phyloP scores from a whole-genome alignment of 768 basidiomycete genomes.

The Galerina marginata region DNA sequence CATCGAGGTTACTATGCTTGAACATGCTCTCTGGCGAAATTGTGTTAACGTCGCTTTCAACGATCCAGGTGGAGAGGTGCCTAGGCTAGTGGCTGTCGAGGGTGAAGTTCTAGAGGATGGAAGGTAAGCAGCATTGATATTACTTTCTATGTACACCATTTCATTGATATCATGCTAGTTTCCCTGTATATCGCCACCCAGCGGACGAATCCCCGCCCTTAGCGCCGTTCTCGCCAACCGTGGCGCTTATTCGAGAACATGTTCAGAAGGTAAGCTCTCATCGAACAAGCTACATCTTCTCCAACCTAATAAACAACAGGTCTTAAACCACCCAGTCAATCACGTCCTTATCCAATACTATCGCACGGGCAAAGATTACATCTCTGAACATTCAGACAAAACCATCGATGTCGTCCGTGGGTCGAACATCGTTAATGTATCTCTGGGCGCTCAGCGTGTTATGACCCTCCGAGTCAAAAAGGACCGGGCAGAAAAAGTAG shows the following conservation, averaged over 20 bases:
- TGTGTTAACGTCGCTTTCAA: neutral
- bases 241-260: slow-evolving; percentile 64
- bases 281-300: neutral
- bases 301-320: slow-evolving; percentile 21
- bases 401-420: slow-evolving; percentile 80
- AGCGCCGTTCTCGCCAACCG: slow-evolving; percentile 69
- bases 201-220: slow-evolving; percentile 79
- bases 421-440: slow-evolving; percentile 81
- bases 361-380: slow-evolving; percentile 79
- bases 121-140: slow-evolving; percentile 31
- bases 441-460: slow-evolving; percentile 75
- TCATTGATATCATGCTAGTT: slow-evolving; percentile 41
- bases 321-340: slow-evolving; percentile 68
- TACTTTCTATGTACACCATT: neutral
- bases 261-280: slow-evolving; percentile 51
- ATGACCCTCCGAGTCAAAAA: slow-evolving; percentile 80
- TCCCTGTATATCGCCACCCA: slow-evolving; percentile 84
- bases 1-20: slow-evolving; percentile 68
- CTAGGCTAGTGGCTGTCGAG: slow-evolving; percentile 41
- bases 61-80: slow-evolving; percentile 66
- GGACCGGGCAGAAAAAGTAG: slow-evolving; percentile 36
- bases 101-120: slow-evolving; percentile 43
- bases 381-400: slow-evolving; percentile 88
- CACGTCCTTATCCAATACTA: slow-evolving; percentile 86
- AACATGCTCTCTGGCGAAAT: slow-evolving; percentile 13